Percentiles rank a stretch among this genome's conserved stretches.
phyloP scores from a whole-genome alignment of 169 alveolate species.

The Perkinsus marinus region DNA sequence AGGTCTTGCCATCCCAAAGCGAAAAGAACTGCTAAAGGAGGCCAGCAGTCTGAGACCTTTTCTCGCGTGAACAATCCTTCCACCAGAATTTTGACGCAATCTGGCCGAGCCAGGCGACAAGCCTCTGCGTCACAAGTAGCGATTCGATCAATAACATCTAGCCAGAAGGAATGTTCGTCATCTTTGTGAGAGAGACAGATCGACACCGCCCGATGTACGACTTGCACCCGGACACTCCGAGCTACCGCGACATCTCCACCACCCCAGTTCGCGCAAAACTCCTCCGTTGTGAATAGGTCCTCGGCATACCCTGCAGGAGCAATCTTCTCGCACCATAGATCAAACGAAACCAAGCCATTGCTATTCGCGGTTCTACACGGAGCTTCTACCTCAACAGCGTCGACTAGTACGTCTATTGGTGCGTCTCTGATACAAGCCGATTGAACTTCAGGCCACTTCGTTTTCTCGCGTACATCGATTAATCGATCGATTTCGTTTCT shows the following conservation, averaged over 20 bases:
- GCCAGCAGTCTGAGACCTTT: not conserved
- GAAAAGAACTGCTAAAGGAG: not conserved
- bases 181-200: not conserved
- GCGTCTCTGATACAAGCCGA: not conserved
- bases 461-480: not conserved
- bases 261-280: not conserved
- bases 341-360: not conserved
- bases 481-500: not conserved
- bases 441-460: not conserved
- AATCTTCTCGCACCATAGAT: not conserved
- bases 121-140: not conserved
- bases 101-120: not conserved
- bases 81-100: not conserved
- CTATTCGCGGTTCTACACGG: not conserved
- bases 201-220: not conserved
- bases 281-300: not conserved
- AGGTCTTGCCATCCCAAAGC: not conserved
- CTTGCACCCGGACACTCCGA: not conserved
- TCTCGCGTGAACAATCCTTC: not conserved
- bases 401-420: not conserved
- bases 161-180: not conserved
- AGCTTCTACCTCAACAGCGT: not conserved
- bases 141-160: not conserved
- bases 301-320: not conserved
- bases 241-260: not conserved